These are phyloP conservation scores for Hypoxylon trugodes DNA, from an alignment of 495 filamentous ascomycete species.

Conservation along the genomic window DNA sequence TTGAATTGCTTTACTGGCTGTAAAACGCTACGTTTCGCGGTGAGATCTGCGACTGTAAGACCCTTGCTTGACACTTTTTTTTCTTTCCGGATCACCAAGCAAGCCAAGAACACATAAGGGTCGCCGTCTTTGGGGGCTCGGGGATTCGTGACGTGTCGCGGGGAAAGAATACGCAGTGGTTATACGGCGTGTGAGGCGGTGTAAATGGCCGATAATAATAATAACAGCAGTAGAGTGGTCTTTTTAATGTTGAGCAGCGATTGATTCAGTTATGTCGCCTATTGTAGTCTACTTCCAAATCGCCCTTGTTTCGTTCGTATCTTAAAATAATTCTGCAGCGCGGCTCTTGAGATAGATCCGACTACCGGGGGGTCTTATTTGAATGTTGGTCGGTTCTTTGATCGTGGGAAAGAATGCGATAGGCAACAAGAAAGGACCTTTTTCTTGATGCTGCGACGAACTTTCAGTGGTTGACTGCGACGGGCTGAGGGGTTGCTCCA, in stretches of 20 bases:
- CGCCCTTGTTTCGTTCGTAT: slow-evolving; percentile 37
- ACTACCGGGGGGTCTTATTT: background rate
- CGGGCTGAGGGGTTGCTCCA: background rate
- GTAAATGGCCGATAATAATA: slow-evolving; percentile 21
- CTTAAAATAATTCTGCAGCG: slow-evolving; percentile 37
- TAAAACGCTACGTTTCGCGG: slow-evolving; percentile 30
- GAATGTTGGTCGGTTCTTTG: slow-evolving; percentile 1
- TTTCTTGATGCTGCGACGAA: slow-evolving; percentile 9
- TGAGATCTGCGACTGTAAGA: slow-evolving; percentile 38
- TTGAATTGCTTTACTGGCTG: slow-evolving; percentile 7
- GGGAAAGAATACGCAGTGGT: slow-evolving; percentile 12
- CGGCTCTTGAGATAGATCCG: slow-evolving; percentile 14
- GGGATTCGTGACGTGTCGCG: slow-evolving; percentile 39
- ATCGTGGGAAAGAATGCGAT: slow-evolving; percentile 15
- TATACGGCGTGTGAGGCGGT: slow-evolving; percentile 33
- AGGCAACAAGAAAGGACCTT: background rate
- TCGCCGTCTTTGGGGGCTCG: slow-evolving; percentile 12
- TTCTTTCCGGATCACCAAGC: slow-evolving; percentile 12
- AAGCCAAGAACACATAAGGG: slow-evolving; percentile 19
- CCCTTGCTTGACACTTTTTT: slow-evolving; percentile 31
- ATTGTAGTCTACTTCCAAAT: slow-evolving; percentile 5
- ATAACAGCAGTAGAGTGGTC: no score
- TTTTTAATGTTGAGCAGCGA: background rate
- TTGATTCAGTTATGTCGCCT: slow-evolving; percentile 12
- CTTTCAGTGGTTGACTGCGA: background rate